phyloP scores from a whole-genome alignment of 257 asterid species.

The Schizonepeta tenuifolia region DNA sequence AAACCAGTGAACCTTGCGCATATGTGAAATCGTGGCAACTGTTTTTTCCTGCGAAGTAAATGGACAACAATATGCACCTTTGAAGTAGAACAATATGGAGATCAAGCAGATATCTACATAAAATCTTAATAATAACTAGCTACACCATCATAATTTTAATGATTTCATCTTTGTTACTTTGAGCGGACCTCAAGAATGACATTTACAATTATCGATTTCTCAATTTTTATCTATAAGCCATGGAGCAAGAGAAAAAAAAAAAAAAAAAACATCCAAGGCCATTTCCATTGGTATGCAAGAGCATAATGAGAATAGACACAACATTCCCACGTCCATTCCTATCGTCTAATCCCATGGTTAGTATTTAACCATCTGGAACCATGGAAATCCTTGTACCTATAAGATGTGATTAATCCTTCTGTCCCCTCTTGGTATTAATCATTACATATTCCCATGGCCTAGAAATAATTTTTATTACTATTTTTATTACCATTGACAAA shows the following conservation, averaged over 20 bases:
- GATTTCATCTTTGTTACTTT: conserved; percentile 7
- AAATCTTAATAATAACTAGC: conserved; percentile 20
- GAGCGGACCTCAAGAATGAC: conserved; percentile 25
- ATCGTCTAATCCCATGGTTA: not conserved
- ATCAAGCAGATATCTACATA: conserved; percentile 25
- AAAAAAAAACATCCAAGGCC: no score
- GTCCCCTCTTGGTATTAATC: not conserved
- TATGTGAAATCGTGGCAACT: conserved; percentile 91
- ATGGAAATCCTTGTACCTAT: not conserved
- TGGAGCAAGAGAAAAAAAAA: conserved; percentile 23
- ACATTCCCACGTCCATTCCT: not conserved
- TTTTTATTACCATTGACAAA: no score
- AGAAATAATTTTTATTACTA: no score
- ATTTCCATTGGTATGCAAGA: not conserved
- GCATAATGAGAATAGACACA: not conserved
- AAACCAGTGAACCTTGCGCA: conserved; percentile 99
- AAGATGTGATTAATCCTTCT: no score
- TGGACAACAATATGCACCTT: conserved; percentile 24
- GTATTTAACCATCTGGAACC: not conserved
- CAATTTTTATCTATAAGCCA: conserved; percentile 15
- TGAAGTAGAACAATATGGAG: conserved; percentile 18
- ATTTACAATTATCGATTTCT: conserved; percentile 16
- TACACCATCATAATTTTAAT: not conserved
- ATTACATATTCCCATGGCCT: not conserved
- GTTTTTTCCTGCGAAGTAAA: conserved; percentile 77